Evolutionary conservation across 1,139 yeast genomes (phyloP).

Genomic region (Geotrichum reessii): DNA sequence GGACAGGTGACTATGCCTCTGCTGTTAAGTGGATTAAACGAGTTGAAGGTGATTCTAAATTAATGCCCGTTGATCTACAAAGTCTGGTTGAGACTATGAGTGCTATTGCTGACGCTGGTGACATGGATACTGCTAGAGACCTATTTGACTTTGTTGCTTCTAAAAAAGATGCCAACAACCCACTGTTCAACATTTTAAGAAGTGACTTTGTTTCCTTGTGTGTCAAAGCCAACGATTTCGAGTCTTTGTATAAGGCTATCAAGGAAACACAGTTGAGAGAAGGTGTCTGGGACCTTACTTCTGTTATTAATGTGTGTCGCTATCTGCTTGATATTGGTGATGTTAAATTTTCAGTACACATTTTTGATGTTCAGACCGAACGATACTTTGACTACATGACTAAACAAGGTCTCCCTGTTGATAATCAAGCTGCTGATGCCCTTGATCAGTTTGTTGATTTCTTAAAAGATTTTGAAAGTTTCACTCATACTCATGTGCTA

Average conservation of each 20-base stretch:
- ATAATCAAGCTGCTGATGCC: constrained; percentile 21
- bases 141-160: constrained; percentile 31
- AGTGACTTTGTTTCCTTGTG: constrained; percentile 26
- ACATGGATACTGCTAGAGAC: constrained; percentile 23
- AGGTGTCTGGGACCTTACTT: constrained; percentile 34
- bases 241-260: constrained; percentile 30
- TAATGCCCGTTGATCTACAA: constrained; percentile 21
- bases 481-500: constrained; percentile 20
- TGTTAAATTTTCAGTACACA: constrained; percentile 24
- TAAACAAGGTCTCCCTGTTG: not conserved
- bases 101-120: constrained; percentile 23
- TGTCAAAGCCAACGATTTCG: constrained; percentile 20
- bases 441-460: constrained; percentile 17
- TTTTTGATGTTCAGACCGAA: constrained; percentile 24
- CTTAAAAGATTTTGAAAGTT: constrained; percentile 16
- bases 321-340: constrained; percentile 24
- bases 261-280: constrained; percentile 32
- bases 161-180: constrained; percentile 18
- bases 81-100: constrained; percentile 25
- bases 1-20: constrained; percentile 27
- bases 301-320: constrained; percentile 26
- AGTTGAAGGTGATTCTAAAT: constrained; percentile 24
- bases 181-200: constrained; percentile 24
- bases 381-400: constrained; percentile 10
- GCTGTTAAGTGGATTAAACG: constrained; percentile 36